Evolutionary conservation across 768 basidiomycete genomes (phyloP), one percentile per base, ranked within the genome.

Genomic region (Termitomyces sp.): DNA sequence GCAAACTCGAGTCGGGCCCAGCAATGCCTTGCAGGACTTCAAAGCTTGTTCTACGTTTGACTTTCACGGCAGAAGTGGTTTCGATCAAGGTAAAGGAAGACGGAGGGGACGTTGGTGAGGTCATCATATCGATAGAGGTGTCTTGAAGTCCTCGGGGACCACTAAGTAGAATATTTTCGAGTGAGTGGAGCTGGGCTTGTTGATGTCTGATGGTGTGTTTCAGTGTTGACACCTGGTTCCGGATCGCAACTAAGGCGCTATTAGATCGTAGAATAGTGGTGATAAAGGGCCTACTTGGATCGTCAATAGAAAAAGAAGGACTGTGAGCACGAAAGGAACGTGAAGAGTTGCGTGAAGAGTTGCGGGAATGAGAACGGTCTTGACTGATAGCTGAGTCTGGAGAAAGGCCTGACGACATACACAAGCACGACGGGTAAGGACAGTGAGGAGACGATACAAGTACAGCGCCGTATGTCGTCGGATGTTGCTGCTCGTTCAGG

Each of bases 201-300:
- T 92, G 88, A 64, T 92, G 90, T 60, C 90, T 76, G 64, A 92
- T 92, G 67, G 79, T 83, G 68, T 92, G 90, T 72, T 87, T 91
- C 66, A 92, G 73, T 41, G 85, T 86, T 63, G 88, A 90, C 72
- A 92, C 86, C 59, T 92, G 90, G 64, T 83, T 85, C 56, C 90
- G 83, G 53, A 91, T 77, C 60, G 84, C 81, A 67, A 91, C 90
- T 92, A 65, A 59, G 58, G 55, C 44, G 56, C 47, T 46, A 57
- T 47, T 60, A 62, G 36, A 56, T 61, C 60, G 67, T 55, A 57
- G 51, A 63, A 44, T 58, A 61, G 59, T 63, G 59, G 60, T 63
- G 49, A 39, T n/a, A 8, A 48, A 22, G 37, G 34, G 72, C 80
- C 66, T 70, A 89, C 89, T 86, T 74, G 87, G 79, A 65, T 86